phyloP scores from a whole-genome alignment of 2,329 filamentous ascomycete species.

The Pseudogymnoascus sp. region DNA sequence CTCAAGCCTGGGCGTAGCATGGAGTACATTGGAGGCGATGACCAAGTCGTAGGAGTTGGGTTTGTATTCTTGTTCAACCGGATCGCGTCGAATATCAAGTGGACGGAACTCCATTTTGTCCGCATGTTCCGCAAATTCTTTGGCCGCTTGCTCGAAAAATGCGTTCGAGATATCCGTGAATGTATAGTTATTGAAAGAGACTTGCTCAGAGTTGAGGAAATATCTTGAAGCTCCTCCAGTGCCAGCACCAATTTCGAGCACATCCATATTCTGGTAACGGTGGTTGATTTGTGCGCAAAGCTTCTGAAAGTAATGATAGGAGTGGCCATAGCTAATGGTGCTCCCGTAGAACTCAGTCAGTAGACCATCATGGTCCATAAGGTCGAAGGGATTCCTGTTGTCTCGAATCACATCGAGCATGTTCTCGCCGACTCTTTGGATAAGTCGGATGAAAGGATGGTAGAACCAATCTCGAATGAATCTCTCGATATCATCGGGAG shows the following conservation, averaged over 20 bases:
- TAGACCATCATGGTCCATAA: slow-evolving; percentile 3
- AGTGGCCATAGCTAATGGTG: not conserved
- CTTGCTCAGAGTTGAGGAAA: slow-evolving; percentile 14
- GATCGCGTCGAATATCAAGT: slow-evolving; percentile 29
- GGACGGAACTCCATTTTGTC: slow-evolving; percentile 28
- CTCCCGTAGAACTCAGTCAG: slow-evolving; percentile 12
- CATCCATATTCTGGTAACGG: slow-evolving; percentile 29
- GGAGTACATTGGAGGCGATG: slow-evolving; percentile 33
- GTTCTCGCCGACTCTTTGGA: slow-evolving; percentile 12
- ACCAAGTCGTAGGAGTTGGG: slow-evolving; percentile 32
- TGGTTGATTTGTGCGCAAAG: slow-evolving; percentile 21
- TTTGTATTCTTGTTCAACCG: slow-evolving; percentile 27
- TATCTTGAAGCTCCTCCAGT: slow-evolving; percentile 27
- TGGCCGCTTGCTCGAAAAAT: slow-evolving; percentile 30
- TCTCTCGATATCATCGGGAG: too few relatives aligned
- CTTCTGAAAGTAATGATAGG: not conserved
- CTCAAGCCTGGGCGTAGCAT: slow-evolving; percentile 29
- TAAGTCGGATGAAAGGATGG: not conserved
- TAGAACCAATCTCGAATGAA: too few relatives aligned
- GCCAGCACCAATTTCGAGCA: slow-evolving; percentile 39
- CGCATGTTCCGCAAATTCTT: slow-evolving; percentile 20
- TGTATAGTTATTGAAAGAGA: slow-evolving; percentile 18
- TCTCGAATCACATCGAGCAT: slow-evolving; percentile 4
- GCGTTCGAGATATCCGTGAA: slow-evolving; percentile 22
- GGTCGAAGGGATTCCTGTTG: slow-evolving; percentile 10